phyloP scores from a whole-genome alignment of 2,329 filamentous ascomycete genomes.

The Diaporthe sp. region DNA sequence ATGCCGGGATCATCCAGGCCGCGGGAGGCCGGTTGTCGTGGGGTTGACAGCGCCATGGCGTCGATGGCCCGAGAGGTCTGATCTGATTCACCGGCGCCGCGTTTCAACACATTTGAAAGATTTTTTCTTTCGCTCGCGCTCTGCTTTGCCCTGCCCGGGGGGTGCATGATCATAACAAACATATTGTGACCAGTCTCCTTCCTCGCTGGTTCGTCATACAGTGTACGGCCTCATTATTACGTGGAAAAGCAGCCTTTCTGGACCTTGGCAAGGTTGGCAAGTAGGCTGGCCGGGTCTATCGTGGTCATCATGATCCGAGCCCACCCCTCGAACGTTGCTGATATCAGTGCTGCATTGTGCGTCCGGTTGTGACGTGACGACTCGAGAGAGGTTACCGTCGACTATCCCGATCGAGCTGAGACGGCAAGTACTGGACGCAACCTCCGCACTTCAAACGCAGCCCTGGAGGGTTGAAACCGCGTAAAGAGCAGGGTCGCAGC shows the following conservation, averaged over 20 bases:
- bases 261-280: conserved; percentile 10
- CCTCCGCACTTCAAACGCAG: conserved; percentile 25
- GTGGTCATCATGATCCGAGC: background rate
- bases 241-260: conserved; percentile 6
- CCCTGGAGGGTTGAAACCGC: conserved; percentile 25
- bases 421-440: background rate
- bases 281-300: background rate
- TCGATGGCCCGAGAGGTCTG: conserved; percentile 24
- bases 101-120: conserved; percentile 15
- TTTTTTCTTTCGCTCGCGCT: background rate
- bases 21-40: conserved; percentile 28
- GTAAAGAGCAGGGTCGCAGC: conserved; percentile 9
- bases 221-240: background rate
- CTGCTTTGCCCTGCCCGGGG: background rate
- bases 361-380: conserved; percentile 8
- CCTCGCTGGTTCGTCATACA: background rate
- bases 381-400: background rate
- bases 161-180: background rate
- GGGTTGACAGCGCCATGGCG: conserved; percentile 30
- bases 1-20: conserved; percentile 28
- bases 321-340: conserved; percentile 12
- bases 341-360: conserved; percentile 14
- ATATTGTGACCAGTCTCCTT: conserved; percentile 7
- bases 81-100: conserved; percentile 29
- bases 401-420: conserved; percentile 14